Evolutionary conservation across 306 rosid genomes (phyloP).

Genomic region (Cucurbita ficifolia): DNA sequence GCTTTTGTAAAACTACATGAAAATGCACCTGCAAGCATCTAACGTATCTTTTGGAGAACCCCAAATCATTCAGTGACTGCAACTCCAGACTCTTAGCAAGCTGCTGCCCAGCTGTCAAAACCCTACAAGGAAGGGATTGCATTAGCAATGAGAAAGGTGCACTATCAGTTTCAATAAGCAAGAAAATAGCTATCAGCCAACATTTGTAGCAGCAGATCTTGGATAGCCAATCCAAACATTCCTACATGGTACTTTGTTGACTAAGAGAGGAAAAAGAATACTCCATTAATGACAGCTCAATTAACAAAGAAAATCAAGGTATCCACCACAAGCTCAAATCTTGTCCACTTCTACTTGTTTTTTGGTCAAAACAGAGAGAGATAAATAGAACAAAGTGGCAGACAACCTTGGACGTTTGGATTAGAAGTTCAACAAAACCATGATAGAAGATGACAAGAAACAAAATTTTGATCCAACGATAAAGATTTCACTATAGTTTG

Average conservation of each 20-base stretch:
- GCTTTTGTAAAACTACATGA: background rate
- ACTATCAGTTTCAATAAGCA: background rate
- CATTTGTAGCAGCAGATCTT: background rate
- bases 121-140: constrained; percentile 31
- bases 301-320: background rate
- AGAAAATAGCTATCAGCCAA: background rate
- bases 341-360: background rate
- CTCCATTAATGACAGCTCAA: background rate
- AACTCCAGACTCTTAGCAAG: constrained; percentile 84
- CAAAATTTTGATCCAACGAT: background rate
- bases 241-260: background rate
- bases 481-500: background rate
- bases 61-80: constrained; percentile 81
- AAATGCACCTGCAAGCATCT: constrained; percentile 85
- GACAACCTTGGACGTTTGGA: background rate
- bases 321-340: background rate
- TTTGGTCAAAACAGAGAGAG: background rate
- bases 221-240: background rate
- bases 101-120: constrained; percentile 75
- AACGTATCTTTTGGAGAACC: constrained; percentile 94
- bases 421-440: background rate
- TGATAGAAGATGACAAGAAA: background rate
- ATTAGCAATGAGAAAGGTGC: background rate
- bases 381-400: background rate
- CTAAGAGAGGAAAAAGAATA: background rate